Base-by-base conservation (phyloP, 2,329 filamentous ascomycete species). In the Zasmidium citrigriseum region DNA sequence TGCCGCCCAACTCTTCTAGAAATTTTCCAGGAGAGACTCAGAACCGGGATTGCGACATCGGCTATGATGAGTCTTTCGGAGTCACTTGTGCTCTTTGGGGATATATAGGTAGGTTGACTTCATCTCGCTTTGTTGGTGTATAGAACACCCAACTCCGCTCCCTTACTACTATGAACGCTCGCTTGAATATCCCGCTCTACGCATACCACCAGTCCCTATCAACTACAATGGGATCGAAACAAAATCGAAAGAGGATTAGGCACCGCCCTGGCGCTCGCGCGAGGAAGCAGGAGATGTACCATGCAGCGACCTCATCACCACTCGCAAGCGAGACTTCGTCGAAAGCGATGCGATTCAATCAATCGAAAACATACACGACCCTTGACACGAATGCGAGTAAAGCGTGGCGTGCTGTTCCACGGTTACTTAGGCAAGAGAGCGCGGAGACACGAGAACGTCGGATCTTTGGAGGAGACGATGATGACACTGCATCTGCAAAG, bases 381-480 rank as follows among this genome's bases (percentile, higher is more conserved):
- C 4, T 34, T 7, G 7, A 34, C 27, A 34, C 7, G 7, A 7
- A 34, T 7, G 14, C 34, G 5, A 16, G 34, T 41, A 41, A 11
- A 16, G 4, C 14, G 34, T 41, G 34, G 34, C 18, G 12, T 4
- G 4, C 14, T 16, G 12, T 41, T 4, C 57, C 55, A 18, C 49
- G 44, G 45, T 18, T 46, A 23, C 4, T 50, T 7, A 16, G 55
- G 34, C 44, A 52, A 14, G 63, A 64, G 38, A 62, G 57, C 25
- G 55, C 58, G 11, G 54, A 14, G 9, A 45, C 60, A 14, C 52
- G 65, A 16, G 64, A 69, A 34, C 60, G 64, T 41, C 72, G 76
- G 27, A 70, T 78, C 61, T 80, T 79, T 64, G 77, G 77, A 20
- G 77, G 77, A 24, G 69, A 74, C 54, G 73, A 68, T 47, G 74